A percentile compares a stretch with the other conserved stretches of the same genome.
These are phyloP conservation scores for Leccinum holopus DNA, from an alignment of 1,284 basidiomycete species.

Conservation along the genomic window DNA sequence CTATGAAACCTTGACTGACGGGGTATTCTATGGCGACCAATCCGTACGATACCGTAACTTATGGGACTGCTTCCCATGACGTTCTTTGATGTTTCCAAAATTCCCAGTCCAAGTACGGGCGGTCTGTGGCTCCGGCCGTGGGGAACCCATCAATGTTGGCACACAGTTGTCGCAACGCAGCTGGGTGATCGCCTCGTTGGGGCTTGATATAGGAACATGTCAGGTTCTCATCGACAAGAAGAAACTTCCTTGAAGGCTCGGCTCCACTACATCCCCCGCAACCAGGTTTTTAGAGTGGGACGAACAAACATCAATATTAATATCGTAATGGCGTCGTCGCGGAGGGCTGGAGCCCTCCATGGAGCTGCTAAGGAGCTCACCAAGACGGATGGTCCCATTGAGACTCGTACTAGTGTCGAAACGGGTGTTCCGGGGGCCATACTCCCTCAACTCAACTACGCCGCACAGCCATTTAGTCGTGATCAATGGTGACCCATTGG, in stretches of 20 bases:
- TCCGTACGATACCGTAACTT: constrained; percentile 19
- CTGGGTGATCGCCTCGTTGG: constrained; percentile 9
- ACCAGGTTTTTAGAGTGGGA: constrained; percentile 3
- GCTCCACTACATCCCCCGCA: constrained; percentile 16
- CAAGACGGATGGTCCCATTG: background rate
- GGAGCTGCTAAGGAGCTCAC: background rate
- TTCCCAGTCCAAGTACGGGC: constrained; percentile 7
- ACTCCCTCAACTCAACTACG: constrained; percentile 19
- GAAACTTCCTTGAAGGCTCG: background rate
- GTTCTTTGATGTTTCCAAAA: constrained; percentile 23
- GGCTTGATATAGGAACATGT: constrained; percentile 17
- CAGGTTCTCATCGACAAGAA: constrained; percentile 21
- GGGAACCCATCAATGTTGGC: constrained; percentile 6
- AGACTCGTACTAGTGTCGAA: constrained; percentile 1
- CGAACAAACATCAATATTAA: constrained; percentile 17
- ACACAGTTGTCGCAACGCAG: constrained; percentile 5
- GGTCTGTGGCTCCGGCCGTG: constrained; percentile 23
- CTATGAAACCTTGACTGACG: constrained; percentile 37
- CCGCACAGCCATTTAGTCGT: background rate
- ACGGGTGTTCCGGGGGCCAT: constrained; percentile 12
- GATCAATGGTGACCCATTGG: background rate
- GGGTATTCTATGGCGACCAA: constrained; percentile 31
- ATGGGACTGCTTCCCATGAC: constrained; percentile 31
- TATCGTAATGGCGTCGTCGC: constrained; percentile 21
- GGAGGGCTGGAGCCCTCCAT: constrained; percentile 5